Percentiles rank a stretch among this genome's conserved stretches.
Evolutionary conservation across 2,329 filamentous ascomycete species (phyloP).

Genomic region (Sporothrix euskadiensis): DNA sequence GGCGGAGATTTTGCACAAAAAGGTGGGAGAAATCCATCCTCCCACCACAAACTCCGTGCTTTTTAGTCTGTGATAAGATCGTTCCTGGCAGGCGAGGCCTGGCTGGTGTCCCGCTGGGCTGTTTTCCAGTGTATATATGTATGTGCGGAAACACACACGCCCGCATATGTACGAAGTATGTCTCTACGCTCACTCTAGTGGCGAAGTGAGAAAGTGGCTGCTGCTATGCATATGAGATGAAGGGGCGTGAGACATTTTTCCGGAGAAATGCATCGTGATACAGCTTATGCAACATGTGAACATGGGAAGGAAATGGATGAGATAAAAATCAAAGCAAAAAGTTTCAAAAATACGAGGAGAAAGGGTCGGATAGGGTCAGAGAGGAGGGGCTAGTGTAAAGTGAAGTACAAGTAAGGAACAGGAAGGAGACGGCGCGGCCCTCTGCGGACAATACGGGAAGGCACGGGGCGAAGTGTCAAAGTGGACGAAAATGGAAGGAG

Average conservation of each 20-base stretch:
- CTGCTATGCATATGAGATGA: background rate
- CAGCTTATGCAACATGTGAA: constrained; percentile 8
- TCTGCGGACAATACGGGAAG: constrained; percentile 7
- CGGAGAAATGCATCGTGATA: background rate
- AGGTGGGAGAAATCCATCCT: background rate
- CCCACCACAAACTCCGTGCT: background rate
- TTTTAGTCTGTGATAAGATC: background rate
- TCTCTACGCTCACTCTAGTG: background rate
- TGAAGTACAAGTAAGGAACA: background rate
- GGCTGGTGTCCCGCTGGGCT: background rate
- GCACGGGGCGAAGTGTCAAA: background rate
- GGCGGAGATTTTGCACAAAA: background rate
- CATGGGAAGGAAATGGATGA: background rate
- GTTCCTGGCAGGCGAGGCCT: background rate
- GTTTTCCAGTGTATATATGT: background rate
- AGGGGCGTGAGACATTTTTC: background rate
- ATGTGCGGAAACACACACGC: background rate
- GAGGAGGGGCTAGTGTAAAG: background rate
- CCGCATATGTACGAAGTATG: background rate
- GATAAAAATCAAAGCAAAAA: background rate
- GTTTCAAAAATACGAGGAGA: background rate
- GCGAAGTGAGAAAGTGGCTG: background rate
- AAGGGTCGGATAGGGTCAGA: background rate
- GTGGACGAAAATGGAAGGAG: constrained; percentile 1
- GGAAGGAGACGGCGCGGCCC: constrained; percentile 17